Percentiles rank a stretch among this genome's conserved stretches.
phyloP scores from a whole-genome alignment of 2,329 filamentous ascomycete species.

The Alternaria conjuncta region DNA sequence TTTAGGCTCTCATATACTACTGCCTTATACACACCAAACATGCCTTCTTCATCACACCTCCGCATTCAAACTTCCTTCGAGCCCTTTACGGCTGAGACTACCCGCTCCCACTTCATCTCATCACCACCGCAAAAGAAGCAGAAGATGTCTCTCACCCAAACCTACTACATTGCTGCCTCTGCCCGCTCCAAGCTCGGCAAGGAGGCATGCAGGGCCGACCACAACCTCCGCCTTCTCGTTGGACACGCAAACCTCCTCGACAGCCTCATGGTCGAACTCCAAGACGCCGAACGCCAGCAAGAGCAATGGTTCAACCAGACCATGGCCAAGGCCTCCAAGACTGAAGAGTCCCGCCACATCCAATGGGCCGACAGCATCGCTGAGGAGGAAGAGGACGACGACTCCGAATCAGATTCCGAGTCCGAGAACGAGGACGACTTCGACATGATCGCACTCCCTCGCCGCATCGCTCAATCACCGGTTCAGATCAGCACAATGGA shows the following conservation, averaged over 20 bases:
- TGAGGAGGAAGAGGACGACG: conserved; percentile 73
- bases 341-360: conserved; percentile 72
- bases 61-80: conserved; percentile 56
- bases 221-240: conserved; percentile 93
- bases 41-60: conserved; percentile 57
- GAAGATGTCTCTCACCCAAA: conserved; percentile 97
- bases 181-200: conserved; percentile 93
- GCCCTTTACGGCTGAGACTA: conserved; percentile 53
- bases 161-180: conserved; percentile 97
- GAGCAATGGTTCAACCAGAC: conserved; percentile 98
- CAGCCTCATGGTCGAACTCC: conserved; percentile 87
- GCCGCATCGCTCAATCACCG: conserved; percentile 50
- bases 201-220: conserved; percentile 88
- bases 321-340: conserved; percentile 73
- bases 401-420: conserved; percentile 54
- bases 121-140: conserved; percentile 64
- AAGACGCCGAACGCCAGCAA: conserved; percentile 93
- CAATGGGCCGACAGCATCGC: conserved; percentile 85
- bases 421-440: conserved; percentile 62
- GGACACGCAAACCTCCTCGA: conserved; percentile 99
- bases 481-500: conserved; percentile 54
- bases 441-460: conserved; percentile 52
- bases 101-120: conserved; percentile 51
- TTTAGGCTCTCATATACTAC: conserved; percentile 38
- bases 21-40: conserved; percentile 40